Evolutionary conservation across 2,329 filamentous ascomycete genomes (phyloP), one percentile per base, ranked within the genome.

Genomic region (Xylaria multiplex): DNA sequence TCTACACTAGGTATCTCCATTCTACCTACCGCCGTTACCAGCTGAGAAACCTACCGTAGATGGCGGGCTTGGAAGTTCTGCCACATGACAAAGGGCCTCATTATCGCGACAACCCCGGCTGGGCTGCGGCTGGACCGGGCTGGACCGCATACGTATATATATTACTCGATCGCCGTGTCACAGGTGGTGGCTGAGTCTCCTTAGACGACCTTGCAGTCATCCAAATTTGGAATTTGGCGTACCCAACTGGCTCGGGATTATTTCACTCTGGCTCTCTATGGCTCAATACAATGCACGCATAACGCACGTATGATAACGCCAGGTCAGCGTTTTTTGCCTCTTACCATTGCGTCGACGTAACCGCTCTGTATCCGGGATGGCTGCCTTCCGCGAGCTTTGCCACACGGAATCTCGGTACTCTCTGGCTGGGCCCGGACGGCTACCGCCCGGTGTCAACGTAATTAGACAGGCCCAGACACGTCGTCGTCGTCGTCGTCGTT

Each of bases 151-250:
- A 40, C 11, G 37, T 40, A 40, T 37, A 37, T 13, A 37, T 37
- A 13, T 37, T 37, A 9, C 8, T 37, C 37, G 11, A 5, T 14
- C 37, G 37, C 4, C 4, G 37, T 14, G 37, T 59, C 49, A 49
- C 50, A 37, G 49, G 49, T 16, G 32, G 59, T 59, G 54, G 62
- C 62, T 60, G 62, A 61, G 62, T 50, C 35, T 8, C 11, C 52
- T 43, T 6, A 4, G 49, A 22, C 46, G 14, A 42, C 32, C 1
- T 32, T 54, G 22, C 11, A 27, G 27, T 19, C 6, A 50, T 19
- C 30, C 42, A 46, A 22, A 65, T 65, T 65, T 65, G 63, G 45
- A 65, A 65, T 65, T 32, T 53, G 22, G n/a, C 16, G 13, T 9
- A n/a, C n/a, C 13, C 35, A 16, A 24, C 14, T 45, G 6, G 19